Evolutionary conservation across 257 asterid species (phyloP).

Genomic region (Penstemon eatonii): DNA sequence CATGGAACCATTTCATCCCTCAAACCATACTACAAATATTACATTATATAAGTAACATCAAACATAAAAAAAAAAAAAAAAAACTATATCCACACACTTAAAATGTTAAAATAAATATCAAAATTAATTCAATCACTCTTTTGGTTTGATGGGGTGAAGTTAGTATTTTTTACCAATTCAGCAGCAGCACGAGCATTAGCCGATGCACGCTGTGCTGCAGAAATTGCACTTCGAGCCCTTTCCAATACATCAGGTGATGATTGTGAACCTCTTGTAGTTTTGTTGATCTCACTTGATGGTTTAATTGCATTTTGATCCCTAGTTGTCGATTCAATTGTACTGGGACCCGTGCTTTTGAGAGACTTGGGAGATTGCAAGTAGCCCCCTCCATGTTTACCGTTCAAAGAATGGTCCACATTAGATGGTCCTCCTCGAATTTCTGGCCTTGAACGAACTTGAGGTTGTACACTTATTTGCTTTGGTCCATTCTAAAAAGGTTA

Average conservation of each 20-base stretch:
- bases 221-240: constrained; percentile 77
- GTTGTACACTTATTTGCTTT: constrained; percentile 50
- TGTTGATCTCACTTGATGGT: constrained; percentile 30
- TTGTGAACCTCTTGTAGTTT: constrained; percentile 26
- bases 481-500: constrained; percentile 70
- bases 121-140: constrained; percentile 26
- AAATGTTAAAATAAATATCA: neutral
- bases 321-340: constrained; percentile 28
- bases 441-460: constrained; percentile 31
- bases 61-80: neutral
- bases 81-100: neutral
- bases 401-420: constrained; percentile 31
- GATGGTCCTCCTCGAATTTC: constrained; percentile 32
- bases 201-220: constrained; percentile 94
- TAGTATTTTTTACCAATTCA: constrained; percentile 51
- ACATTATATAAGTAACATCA: neutral
- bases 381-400: constrained; percentile 29
- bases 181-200: constrained; percentile 93
- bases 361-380: constrained; percentile 34
- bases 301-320: constrained; percentile 26
- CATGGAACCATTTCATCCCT: neutral
- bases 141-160: constrained; percentile 39
- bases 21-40: neutral
- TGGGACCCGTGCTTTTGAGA: constrained; percentile 25
- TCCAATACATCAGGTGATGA: constrained; percentile 58